These are phyloP conservation scores for Collariella sp. DNA, from an alignment of 495 filamentous ascomycete species.

Conservation along the genomic window DNA sequence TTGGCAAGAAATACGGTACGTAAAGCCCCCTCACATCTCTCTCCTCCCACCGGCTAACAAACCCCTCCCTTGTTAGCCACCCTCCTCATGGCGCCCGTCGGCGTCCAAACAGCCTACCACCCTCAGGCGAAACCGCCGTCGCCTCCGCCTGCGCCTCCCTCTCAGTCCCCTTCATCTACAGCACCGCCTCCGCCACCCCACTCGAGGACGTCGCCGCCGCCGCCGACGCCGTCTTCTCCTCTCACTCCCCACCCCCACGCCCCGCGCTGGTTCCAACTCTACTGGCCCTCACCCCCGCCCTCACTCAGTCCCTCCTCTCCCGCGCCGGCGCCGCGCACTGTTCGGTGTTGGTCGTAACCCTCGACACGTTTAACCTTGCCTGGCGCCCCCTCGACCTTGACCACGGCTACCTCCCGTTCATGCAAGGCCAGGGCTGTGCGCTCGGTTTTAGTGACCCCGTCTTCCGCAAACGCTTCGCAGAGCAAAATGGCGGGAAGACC, in stretches of 20 bases:
- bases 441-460: conserved; percentile 53
- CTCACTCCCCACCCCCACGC: background rate
- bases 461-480: conserved; percentile 40
- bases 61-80: too few species aligned
- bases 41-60: conserved; percentile 2
- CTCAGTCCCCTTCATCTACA: conserved; percentile 46
- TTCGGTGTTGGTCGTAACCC: conserved; percentile 50
- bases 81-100: conserved; percentile 51
- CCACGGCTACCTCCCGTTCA: conserved; percentile 49
- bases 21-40: background rate
- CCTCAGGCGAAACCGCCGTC: conserved; percentile 44
- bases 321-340: conserved; percentile 53
- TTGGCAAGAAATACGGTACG: conserved; percentile 42
- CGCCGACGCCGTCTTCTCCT: background rate
- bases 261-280: conserved; percentile 55
- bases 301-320: conserved; percentile 52
- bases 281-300: conserved; percentile 54
- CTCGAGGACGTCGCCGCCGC: conserved; percentile 34
- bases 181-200: conserved; percentile 34
- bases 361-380: conserved; percentile 51
- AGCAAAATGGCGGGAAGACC: conserved; percentile 16
- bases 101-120: conserved; percentile 52
- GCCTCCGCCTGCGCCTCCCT: conserved; percentile 46
- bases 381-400: conserved; percentile 62
- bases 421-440: conserved; percentile 39